A percentile compares a stretch with the other conserved stretches of the same genome.
Evolutionary conservation across 1,284 basidiomycete species (phyloP).

Genomic region (Malassezia dermatis): DNA sequence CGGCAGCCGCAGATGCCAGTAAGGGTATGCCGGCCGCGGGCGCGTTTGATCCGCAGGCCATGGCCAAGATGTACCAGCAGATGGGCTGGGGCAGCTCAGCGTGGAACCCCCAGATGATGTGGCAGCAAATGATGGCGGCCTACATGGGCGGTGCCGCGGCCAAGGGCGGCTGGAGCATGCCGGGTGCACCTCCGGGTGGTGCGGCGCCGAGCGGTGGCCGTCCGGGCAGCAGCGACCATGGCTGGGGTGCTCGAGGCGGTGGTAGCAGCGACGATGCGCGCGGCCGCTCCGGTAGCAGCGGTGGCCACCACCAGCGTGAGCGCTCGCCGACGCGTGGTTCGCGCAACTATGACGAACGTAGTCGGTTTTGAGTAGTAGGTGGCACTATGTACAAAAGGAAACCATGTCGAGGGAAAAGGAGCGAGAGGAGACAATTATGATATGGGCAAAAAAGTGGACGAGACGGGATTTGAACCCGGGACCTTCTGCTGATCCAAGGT

Average conservation of each 20-base stretch:
- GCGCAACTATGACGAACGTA: slow-evolving; percentile 17
- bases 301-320: slow-evolving; percentile 12
- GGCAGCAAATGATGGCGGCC: slow-evolving; percentile 41
- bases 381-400: not conserved
- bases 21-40: slow-evolving; percentile 1
- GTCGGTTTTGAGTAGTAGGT: slow-evolving; percentile 12
- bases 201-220: slow-evolving; percentile 45
- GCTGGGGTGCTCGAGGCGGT: slow-evolving; percentile 3
- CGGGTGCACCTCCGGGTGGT: slow-evolving; percentile 17
- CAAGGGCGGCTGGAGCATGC: slow-evolving; percentile 6
- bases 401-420: not conserved
- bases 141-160: slow-evolving; percentile 19
- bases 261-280: not conserved
- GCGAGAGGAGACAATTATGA: not conserved
- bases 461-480: slow-evolving; percentile 23
- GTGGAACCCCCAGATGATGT: slow-evolving; percentile 45
- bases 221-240: slow-evolving; percentile 30
- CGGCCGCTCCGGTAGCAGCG: not conserved
- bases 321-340: slow-evolving; percentile 15
- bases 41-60: slow-evolving; percentile 51
- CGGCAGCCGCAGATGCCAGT: slow-evolving; percentile 16
- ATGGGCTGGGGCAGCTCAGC: slow-evolving; percentile 49
- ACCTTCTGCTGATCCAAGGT: slow-evolving; percentile 18
- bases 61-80: slow-evolving; percentile 54
- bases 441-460: slow-evolving; percentile 11